Evolutionary conservation across 352 stramenopile genomes (phyloP).

Genomic region (Phytophthora pseudosyringae): DNA sequence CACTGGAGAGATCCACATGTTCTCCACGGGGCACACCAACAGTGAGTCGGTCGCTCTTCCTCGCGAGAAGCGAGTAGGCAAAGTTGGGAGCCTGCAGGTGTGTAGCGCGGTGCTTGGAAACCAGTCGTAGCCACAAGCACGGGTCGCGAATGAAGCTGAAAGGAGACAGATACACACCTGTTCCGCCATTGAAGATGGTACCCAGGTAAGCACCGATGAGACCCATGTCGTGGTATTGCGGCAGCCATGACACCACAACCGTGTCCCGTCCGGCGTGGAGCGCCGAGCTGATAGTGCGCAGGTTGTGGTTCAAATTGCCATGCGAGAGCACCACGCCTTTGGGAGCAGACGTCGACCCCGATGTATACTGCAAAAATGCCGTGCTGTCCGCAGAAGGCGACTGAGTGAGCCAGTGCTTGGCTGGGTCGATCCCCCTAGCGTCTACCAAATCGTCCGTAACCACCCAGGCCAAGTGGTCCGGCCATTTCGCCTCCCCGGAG

Average conservation of each 20-base stretch:
- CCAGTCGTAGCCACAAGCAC: constrained; percentile 94
- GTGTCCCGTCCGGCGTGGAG: constrained; percentile 91
- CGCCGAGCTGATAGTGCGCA: constrained; percentile 95
- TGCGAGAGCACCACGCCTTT: constrained; percentile 99
- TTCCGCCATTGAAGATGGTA: constrained; percentile 88
- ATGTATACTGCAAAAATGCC: constrained; percentile 99
- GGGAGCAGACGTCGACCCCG: constrained; percentile 96
- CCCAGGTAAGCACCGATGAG: constrained; percentile 96
- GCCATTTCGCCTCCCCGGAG: constrained; percentile 71
- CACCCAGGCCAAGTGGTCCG: constrained; percentile 90
- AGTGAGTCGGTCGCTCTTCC: constrained; percentile 90
- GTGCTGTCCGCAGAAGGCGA: constrained; percentile 62
- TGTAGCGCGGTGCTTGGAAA: constrained; percentile 91
- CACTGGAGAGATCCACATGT: constrained; percentile 90
- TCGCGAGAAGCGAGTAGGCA: constrained; percentile 95
- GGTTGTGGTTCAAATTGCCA: constrained; percentile 97
- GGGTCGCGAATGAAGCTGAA: constrained; percentile 98
- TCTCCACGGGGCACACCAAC: constrained; percentile 27
- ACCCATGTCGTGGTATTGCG: constrained; percentile 99
- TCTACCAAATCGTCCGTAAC: constrained; percentile 81
- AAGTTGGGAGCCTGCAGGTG: constrained; percentile 99
- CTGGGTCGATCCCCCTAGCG: constrained; percentile 47
- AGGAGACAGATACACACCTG: constrained; percentile 97
- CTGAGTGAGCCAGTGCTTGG: constrained; percentile 50
- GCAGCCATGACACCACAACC: constrained; percentile 97